These are phyloP conservation scores for Aspergillus nanangensis DNA, from an alignment of 495 filamentous ascomycete genomes.

Conservation along the genomic window DNA sequence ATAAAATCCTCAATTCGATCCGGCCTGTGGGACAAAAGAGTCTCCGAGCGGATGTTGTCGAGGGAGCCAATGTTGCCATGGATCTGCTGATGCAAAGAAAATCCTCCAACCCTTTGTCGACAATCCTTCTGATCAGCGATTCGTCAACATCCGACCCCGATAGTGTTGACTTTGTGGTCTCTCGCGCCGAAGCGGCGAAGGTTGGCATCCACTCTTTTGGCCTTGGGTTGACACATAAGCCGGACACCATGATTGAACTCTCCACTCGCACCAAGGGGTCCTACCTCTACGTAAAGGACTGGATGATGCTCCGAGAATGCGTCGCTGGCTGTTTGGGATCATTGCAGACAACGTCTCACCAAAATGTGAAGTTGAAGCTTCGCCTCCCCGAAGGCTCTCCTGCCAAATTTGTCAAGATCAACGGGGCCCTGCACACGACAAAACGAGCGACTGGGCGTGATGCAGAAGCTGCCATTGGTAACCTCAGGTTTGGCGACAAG, in stretches of 20 bases:
- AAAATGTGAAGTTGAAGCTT: slow-evolving; percentile 96
- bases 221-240: slow-evolving; percentile 94
- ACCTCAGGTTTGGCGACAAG: slow-evolving; percentile 95
- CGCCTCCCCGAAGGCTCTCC: slow-evolving; percentile 93
- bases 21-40: slow-evolving; percentile 95
- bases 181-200: slow-evolving; percentile 97
- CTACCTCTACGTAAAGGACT: slow-evolving; percentile 98
- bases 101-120: slow-evolving; percentile 91
- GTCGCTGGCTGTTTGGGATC: slow-evolving; percentile 90
- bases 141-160: slow-evolving; percentile 96
- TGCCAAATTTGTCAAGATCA: slow-evolving; percentile 98
- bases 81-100: slow-evolving; percentile 98
- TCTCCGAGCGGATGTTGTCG: slow-evolving; percentile 92
- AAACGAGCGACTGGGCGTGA: slow-evolving; percentile 97
- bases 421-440: slow-evolving; percentile 91
- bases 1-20: slow-evolving; percentile 80
- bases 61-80: slow-evolving; percentile 98
- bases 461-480: slow-evolving; percentile 88
- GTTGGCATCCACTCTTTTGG: slow-evolving; percentile 97
- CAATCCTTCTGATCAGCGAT: slow-evolving; percentile 96
- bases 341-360: slow-evolving; percentile 95
- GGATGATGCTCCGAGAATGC: slow-evolving; percentile 99
- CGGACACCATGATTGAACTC: slow-evolving; percentile 96
- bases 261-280: slow-evolving; percentile 94
- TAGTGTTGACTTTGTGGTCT: slow-evolving; percentile 97